These are phyloP conservation scores for Lenwebbia sp. DNA, from an alignment of 345 rosid species.

Conservation along the genomic window DNA sequence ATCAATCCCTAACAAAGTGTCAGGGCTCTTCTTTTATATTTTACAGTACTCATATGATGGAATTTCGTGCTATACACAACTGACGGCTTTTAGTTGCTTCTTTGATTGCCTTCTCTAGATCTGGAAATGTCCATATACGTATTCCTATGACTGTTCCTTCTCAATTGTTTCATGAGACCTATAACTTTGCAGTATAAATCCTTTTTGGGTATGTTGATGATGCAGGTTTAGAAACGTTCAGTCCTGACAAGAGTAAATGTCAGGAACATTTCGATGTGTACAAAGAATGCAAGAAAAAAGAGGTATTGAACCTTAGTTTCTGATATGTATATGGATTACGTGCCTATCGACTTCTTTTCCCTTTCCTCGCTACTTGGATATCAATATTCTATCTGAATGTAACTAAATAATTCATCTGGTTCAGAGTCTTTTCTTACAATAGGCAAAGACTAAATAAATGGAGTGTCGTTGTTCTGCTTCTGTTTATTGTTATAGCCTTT, in stretches of 20 bases:
- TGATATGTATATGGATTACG: background rate
- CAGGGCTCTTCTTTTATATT: background rate
- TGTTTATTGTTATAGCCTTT: background rate
- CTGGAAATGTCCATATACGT: background rate
- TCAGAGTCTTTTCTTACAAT: background rate
- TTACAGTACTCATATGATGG: background rate
- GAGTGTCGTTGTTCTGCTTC: background rate
- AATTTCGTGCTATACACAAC: background rate
- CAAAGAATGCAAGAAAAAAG: conserved; percentile 96
- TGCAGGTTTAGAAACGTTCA: conserved; percentile 82
- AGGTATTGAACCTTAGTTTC: conserved; percentile 25
- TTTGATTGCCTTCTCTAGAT: background rate
- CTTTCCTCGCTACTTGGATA: background rate
- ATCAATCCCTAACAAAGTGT: background rate
- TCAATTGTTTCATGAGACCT: background rate
- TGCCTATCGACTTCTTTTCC: background rate
- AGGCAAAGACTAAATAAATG: background rate
- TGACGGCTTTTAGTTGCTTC: background rate
- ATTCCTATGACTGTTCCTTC: background rate
- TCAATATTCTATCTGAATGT: background rate
- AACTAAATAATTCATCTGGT: background rate
- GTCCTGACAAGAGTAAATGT: conserved; percentile 82
- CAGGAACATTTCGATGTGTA: conserved; percentile 87
- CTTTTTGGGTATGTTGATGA: background rate
- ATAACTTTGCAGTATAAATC: background rate